Evolutionary conservation across 2,329 filamentous ascomycete genomes (phyloP), one percentile per base, ranked within the genome.

Genomic region (Coleophoma crateriformis): DNA sequence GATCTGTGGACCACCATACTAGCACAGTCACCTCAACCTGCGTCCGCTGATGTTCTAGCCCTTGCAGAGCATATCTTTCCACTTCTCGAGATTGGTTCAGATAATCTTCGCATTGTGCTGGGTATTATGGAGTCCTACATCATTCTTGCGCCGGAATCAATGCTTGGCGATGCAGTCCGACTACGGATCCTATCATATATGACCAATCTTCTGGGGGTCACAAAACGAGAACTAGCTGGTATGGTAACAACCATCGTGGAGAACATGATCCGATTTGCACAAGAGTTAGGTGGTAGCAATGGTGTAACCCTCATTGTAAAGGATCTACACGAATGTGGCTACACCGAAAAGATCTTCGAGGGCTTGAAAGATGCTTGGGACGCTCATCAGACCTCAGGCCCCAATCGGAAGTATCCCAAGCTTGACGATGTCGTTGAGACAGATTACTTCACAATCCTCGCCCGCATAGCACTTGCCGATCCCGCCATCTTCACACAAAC

Each of bases 1-100:
- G 91, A 96, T 49, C 78, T 99, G 3, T 97, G 92, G 92, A 77
- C 79, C 33, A 81, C 86, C 2, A 82, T 96, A 11, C 68, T 91
- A 35, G 74, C 75, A 54, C 82, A 89, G 60, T 84, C 83, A 50
- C 75, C 77, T 7, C 70, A 80, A 12, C 83, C 86, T 1, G 70
- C 84, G 3, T 76, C 81, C 1, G 69, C 75, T 0, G 81, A 83
- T 13, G 69, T 91, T n/a, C 66, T 87, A 4, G 71, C 74, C 3
- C 73, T 92, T 34, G 76, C 82, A 2, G 77, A 80, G n/a, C 69
- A 77, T 42, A 75, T 81, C 1, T 77, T 90, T 13, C 82, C 82
- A 1, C 74, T 89, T 8, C 72, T 91, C 14, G 80, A 85, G 43
- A 78, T 83, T 33, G 82, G 83, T 41, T 82, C 79, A 5, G 81